Evolutionary conservation across 2,329 filamentous ascomycete genomes (phyloP).

Genomic region (Pseudogymnoascus sp.): DNA sequence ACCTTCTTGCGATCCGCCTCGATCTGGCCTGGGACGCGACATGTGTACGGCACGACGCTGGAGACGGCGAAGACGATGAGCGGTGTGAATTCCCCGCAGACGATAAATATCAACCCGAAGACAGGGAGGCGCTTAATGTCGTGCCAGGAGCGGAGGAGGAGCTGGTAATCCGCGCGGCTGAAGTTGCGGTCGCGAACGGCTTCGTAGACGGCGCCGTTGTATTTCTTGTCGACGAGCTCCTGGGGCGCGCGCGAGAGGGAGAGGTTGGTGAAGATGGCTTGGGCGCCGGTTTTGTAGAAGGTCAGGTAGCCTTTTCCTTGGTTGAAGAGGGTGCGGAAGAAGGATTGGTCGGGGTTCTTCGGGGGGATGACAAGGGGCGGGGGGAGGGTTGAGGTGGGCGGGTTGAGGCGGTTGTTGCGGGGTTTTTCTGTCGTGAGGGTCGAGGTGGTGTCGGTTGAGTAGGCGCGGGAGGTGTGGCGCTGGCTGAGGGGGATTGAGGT

Average conservation of each 20-base stretch:
- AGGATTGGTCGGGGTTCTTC: constrained; percentile 37
- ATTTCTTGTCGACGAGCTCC: constrained; percentile 36
- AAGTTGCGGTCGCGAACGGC: constrained; percentile 30
- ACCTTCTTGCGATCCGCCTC: constrained; percentile 44
- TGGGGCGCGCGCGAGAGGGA: constrained; percentile 36
- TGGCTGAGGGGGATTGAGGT: constrained; percentile 32
- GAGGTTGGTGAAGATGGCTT: constrained; percentile 62
- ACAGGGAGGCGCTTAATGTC: constrained; percentile 71
- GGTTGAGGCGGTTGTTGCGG: constrained; percentile 52
- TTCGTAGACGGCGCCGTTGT: constrained; percentile 27
- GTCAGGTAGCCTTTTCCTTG: constrained; percentile 63
- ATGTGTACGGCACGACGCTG: constrained; percentile 66
- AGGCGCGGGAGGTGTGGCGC: constrained; percentile 34
- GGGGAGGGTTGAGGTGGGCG: constrained; percentile 59
- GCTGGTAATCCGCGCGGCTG: constrained; percentile 61
- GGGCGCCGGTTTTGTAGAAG: constrained; percentile 85
- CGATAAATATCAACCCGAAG: constrained; percentile 64
- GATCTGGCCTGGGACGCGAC: constrained; percentile 71
- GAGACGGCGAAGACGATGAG: constrained; percentile 65
- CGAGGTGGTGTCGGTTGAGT: constrained; percentile 34
- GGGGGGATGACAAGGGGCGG: constrained; percentile 56
- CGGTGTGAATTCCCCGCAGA: constrained; percentile 83
- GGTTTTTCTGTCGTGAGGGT: constrained; percentile 16
- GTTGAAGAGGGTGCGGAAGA: constrained; percentile 26
- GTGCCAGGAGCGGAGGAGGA: constrained; percentile 56